Evolutionary conservation across 1,284 basidiomycete genomes (phyloP).

Genomic region (Agroathelia rolfsii): DNA sequence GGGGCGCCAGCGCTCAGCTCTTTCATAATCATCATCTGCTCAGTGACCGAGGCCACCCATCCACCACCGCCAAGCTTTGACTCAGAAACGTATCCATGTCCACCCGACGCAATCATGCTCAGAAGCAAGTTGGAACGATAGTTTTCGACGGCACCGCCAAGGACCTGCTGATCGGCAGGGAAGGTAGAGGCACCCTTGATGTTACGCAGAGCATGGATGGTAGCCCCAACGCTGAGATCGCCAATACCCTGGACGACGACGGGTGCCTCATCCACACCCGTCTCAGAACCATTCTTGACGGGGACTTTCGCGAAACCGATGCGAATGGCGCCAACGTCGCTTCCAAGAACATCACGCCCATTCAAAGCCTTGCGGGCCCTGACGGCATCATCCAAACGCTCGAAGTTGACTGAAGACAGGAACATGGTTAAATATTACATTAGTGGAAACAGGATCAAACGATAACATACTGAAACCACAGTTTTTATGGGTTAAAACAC

Average conservation of each 20-base stretch:
- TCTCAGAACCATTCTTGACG: conserved; percentile 72
- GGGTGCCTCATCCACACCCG: conserved; percentile 49
- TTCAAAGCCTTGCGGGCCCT: conserved; percentile 91
- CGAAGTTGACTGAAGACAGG: conserved; percentile 75
- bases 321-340: conserved; percentile 90
- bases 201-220: conserved; percentile 74
- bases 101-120: conserved; percentile 82
- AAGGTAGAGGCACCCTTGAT: conserved; percentile 84
- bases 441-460: conserved; percentile 11
- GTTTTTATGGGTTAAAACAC: conserved; percentile 94
- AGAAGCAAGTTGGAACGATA: conserved; percentile 86
- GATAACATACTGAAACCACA: conserved; percentile 77
- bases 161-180: conserved; percentile 84
- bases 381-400: conserved; percentile 92
- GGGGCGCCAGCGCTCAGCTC: conserved; percentile 73
- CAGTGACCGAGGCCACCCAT: conserved; percentile 62
- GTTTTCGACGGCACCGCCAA: conserved; percentile 86
- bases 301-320: conserved; percentile 96
- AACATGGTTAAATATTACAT: too few relatives aligned
- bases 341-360: conserved; percentile 89
- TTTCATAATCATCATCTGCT: conserved; percentile 94
- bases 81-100: conserved; percentile 51
- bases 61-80: conserved; percentile 47
- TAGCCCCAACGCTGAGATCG: conserved; percentile 73
- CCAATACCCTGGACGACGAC: conserved; percentile 70